A percentile compares a stretch with the other conserved stretches of the same genome.
phyloP scores from a whole-genome alignment of 2,329 filamentous ascomycete species.

The Xylaria sp. region DNA sequence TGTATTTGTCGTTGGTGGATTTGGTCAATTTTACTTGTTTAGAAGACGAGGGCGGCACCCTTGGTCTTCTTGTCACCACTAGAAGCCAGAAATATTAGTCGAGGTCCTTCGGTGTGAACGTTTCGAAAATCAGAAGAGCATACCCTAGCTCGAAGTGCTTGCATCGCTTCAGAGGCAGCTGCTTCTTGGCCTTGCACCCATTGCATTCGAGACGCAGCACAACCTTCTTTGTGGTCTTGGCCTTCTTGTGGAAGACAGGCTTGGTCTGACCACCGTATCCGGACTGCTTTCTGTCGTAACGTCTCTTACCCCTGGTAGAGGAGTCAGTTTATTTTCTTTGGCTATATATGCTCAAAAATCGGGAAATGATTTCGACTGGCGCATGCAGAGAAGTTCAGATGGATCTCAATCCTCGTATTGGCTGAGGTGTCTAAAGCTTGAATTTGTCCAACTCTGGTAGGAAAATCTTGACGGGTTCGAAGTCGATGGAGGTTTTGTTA shows the following conservation, averaged over 20 bases:
- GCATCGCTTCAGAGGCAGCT: constrained; percentile 99
- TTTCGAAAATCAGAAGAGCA: constrained; percentile 49
- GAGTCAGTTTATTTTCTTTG: constrained; percentile 22
- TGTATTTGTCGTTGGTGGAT: constrained; percentile 31
- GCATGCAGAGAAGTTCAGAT: background rate
- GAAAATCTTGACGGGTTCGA: background rate
- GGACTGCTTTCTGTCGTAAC: constrained; percentile 39
- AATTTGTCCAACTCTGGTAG: background rate
- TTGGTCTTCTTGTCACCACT: constrained; percentile 99
- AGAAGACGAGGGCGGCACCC: constrained; percentile 99
- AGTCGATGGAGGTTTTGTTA: background rate
- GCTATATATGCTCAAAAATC: background rate
- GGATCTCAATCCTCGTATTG: background rate
- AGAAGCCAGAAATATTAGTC: constrained; percentile 32
- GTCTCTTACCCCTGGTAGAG: constrained; percentile 35
- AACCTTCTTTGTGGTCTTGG: constrained; percentile 99
- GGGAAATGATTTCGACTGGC: background rate
- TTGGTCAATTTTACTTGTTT: constrained; percentile 53
- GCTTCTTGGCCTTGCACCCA: constrained; percentile 96
- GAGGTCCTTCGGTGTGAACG: constrained; percentile 11
- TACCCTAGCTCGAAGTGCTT: constrained; percentile 99
- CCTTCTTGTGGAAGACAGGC: constrained; percentile 99
- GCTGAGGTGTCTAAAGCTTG: background rate
- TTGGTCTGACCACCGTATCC: constrained; percentile 77
- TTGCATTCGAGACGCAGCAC: constrained; percentile 98